Base-by-base conservation (phyloP, 192 early-diverging fungal genomes). In the Coemansia sp. region DNA sequence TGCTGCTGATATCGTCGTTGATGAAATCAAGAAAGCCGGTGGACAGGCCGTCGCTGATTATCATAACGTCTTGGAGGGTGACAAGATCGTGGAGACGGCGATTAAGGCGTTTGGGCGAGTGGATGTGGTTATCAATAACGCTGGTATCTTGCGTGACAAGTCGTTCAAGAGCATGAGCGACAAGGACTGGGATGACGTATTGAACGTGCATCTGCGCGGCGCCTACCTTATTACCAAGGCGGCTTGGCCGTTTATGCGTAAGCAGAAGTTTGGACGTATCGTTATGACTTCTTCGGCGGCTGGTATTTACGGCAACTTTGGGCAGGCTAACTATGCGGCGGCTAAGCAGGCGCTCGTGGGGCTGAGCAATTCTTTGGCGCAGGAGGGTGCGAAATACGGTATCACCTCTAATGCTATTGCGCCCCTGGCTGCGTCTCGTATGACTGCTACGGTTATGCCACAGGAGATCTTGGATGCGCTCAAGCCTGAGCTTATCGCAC, bases 281-380 rank as follows among this genome's bases (percentile, higher is more conserved):
- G 90, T 96, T 73, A 95, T 92, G 86, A 93, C 92, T 67, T 91
- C 97, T 13, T 98, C 96, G 52, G 96, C 96, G 52, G 95, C 98
- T 50, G 98, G 98, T 64, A 90, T 99, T 62, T 99, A 99, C 76
- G 98, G 98, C 62, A 99, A 98, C 88, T 98, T 97, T 87, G 98
- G 98, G 49, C 89, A 93, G 75, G 88, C 74, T 47, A 85, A 77
- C 70, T 84, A 83, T 60, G 76, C 61, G 40, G 78, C 86, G 78
- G 98, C 98, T 60, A 99, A 98, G 80, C 88, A 97, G 71, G 96
- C 93, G 30, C 86, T 99, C 38, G 89, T 93, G 64, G 92, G 94
- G 44, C 92, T 99, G 73, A 90, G 92, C 70, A 87, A 89, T 66
- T 90, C 98, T 27, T 86, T 99, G 70, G 96, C 98, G 29, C 85